Conservation (phyloP, 768 basidiomycete genomes). For the Auricularia sp. region DNA sequence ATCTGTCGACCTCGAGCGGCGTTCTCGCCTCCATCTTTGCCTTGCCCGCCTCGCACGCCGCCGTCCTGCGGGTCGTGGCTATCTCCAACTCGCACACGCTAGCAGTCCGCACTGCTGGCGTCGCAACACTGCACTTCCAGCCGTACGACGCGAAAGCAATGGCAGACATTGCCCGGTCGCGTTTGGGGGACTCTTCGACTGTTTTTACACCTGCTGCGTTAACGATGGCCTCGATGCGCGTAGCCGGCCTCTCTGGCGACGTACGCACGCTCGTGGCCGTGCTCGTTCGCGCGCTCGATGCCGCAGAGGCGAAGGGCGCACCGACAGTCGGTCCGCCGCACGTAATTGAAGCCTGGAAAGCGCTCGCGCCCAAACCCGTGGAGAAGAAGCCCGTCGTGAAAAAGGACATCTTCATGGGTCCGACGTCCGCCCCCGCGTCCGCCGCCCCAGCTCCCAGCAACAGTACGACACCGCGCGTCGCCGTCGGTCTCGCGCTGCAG, state of each 20-base stretch:
- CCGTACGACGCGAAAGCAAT: conserved; percentile 70
- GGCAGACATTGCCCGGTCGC: conserved; percentile 41
- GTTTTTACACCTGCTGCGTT: conserved; percentile 57
- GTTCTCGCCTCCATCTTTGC: conserved; percentile 55
- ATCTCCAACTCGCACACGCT: conserved; percentile 88
- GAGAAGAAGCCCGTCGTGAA: conserved; percentile 10
- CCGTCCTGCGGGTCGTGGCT: conserved; percentile 59
- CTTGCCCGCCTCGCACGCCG: conserved; percentile 43
- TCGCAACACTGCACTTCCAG: conserved; percentile 66
- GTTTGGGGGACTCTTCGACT: conserved; percentile 24
- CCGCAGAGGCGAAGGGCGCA: conserved; percentile 29
- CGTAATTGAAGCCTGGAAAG: background rate
- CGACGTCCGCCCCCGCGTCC: conserved; percentile 16
- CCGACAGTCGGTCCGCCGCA: background rate
- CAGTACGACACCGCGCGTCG: too few species aligned
- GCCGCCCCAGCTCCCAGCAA: conserved; percentile 10
- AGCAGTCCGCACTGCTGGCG: conserved; percentile 30
- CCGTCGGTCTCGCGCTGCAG: conserved; percentile 48
- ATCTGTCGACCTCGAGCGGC: conserved; percentile 43
- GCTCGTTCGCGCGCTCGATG: conserved; percentile 67
- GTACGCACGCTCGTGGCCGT: conserved; percentile 74
- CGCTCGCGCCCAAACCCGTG: conserved; percentile 11
- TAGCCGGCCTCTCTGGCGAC: conserved; percentile 75
- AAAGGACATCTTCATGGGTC: background rate
- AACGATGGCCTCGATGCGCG: conserved; percentile 64